A percentile compares a stretch with the other conserved stretches of the same genome.
Conservation (phyloP, 495 filamentous ascomycete genomes). For the Cercophora newfieldiana region DNA sequence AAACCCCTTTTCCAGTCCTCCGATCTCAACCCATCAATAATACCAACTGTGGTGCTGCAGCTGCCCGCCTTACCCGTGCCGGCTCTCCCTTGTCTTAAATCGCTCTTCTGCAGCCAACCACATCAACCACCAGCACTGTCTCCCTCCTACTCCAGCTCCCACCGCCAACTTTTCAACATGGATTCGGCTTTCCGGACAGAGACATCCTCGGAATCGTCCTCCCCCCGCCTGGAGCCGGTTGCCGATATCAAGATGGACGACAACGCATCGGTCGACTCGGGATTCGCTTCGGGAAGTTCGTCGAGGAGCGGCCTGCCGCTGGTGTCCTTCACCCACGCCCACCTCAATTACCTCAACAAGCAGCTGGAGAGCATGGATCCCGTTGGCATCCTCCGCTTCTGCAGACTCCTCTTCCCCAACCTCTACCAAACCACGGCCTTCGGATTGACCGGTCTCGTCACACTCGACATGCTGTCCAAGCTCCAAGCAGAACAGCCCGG, state of each 20-base stretch:
- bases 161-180: slow-evolving; percentile 29
- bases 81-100: neutral
- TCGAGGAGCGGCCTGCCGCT: slow-evolving; percentile 44
- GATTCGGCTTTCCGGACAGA: slow-evolving; percentile 25
- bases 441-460: slow-evolving; percentile 89
- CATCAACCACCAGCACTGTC: slow-evolving; percentile 3
- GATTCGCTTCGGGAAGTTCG: slow-evolving; percentile 77
- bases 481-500: slow-evolving; percentile 67
- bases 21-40: neutral
- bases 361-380: slow-evolving; percentile 78
- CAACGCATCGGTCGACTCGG: slow-evolving; percentile 67
- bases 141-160: neutral
- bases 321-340: slow-evolving; percentile 82
- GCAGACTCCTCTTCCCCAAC: slow-evolving; percentile 81
- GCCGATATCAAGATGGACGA: slow-evolving; percentile 33
- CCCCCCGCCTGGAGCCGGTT: slow-evolving; percentile 30
- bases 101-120: neutral
- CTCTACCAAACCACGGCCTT: slow-evolving; percentile 98
- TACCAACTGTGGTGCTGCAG: neutral
- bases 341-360: slow-evolving; percentile 85
- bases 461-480: slow-evolving; percentile 92
- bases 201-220: slow-evolving; percentile 36
- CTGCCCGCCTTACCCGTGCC: neutral
- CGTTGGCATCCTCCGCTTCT: slow-evolving; percentile 86
- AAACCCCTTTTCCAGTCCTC: neutral